Base-by-base conservation (phyloP, 83 land plant species). In the Thuja plicata region DNA sequence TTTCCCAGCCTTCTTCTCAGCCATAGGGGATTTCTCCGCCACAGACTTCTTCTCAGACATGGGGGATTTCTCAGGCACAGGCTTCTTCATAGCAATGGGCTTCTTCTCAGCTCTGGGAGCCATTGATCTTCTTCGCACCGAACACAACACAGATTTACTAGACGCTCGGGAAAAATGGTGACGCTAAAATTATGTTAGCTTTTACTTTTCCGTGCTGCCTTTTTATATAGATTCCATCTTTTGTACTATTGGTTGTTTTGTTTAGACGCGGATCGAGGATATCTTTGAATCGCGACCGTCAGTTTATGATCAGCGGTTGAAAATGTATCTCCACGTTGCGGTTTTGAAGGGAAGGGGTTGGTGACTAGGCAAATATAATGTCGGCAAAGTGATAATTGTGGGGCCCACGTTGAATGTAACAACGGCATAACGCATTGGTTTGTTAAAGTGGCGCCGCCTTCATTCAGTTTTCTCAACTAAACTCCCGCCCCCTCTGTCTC, bases 81-180 rank as follows among this genome's bases (percentile, higher is more conserved):
- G 87, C 87, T 27, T 88, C 45, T 88, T 88, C 87, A 55, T 43
- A 4, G 87, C 88, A 6, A 85, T 5, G 30, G 87, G 87, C 30
- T 85, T 50, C 30, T 85, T 85, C 54, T 40, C 88, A 5, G 88
- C 88, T 78, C 70, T 87, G 2, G 79, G 88, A 10, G 78, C 88
- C 88, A 87, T 87, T 79, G 46, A 0, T 79, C 45, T 43, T 43
- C 45, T 41, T 66, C 30, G 1, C 73, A 62, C n/a, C 27, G 1
- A 62, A 62, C 70, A 62, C n/a, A 62, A 62, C n/a, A 24, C 30
- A 27, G 30, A 66, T 66, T 66, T 66, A 8, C 32, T 5, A 43
- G 45, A 43, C 45, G 45, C 45, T 43, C 8, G 3, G 3, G 0
- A 17, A 4, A 16, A 4, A 57, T 57, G 3, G 6, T 13, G 62